Evolutionary conservation across 2,329 filamentous ascomycete genomes (phyloP).

Genomic region (Alternaria alternata): DNA sequence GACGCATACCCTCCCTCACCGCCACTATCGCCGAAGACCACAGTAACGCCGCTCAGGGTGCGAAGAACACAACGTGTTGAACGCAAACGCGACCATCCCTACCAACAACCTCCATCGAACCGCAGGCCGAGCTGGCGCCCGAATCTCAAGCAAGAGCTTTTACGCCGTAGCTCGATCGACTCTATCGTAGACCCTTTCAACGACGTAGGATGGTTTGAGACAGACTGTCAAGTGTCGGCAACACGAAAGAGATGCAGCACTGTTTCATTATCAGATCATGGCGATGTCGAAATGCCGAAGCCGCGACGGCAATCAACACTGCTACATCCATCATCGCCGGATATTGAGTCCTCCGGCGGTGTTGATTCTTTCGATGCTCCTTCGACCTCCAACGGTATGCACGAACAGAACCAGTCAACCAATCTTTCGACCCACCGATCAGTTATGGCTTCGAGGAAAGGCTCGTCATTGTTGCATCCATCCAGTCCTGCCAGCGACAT

Average conservation of each 20-base stretch:
- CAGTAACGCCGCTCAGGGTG: slow-evolving; percentile 5
- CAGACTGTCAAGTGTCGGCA: background rate
- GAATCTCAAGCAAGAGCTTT: slow-evolving; percentile 34
- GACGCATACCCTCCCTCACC: slow-evolving; percentile 13
- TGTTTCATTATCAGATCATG: background rate
- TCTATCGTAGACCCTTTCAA: slow-evolving; percentile 21
- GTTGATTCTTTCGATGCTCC: background rate
- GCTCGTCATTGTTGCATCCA: slow-evolving; percentile 35
- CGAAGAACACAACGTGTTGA: slow-evolving; percentile 9
- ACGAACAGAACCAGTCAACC: background rate
- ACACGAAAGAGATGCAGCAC: background rate
- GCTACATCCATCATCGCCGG: slow-evolving; percentile 16
- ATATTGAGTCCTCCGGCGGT: background rate
- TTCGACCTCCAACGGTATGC: background rate
- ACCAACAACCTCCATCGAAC: slow-evolving; percentile 18
- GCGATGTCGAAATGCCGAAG: background rate
- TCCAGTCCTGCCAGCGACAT: slow-evolving; percentile 19
- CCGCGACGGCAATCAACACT: slow-evolving; percentile 13
- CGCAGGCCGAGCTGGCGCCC: slow-evolving; percentile 35
- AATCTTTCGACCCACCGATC: background rate
- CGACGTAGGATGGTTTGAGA: slow-evolving; percentile 1
- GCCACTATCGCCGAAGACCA: slow-evolving; percentile 28
- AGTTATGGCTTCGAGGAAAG: background rate
- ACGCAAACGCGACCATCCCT: slow-evolving; percentile 19
- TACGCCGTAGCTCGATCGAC: slow-evolving; percentile 15